phyloP scores from a whole-genome alignment of 1,284 basidiomycete genomes.

The Cryptococcus jaspeensis region DNA sequence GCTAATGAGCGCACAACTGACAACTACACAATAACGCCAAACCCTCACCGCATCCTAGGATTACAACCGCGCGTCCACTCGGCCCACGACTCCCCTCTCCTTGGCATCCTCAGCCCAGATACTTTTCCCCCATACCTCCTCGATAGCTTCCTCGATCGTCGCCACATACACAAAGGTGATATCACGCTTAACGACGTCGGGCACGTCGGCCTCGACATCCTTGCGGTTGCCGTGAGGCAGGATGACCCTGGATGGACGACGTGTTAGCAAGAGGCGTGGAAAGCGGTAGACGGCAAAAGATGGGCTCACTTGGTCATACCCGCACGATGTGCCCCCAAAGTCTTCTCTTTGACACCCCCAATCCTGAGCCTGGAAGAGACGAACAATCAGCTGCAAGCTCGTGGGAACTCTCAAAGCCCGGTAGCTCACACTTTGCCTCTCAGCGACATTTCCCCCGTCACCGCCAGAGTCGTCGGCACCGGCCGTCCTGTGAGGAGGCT shows the following conservation, averaged over 20 bases:
- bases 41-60: no score
- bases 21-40: no score
- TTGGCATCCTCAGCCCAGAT: constrained; percentile 15
- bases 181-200: constrained; percentile 81
- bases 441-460: constrained; percentile 91
- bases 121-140: constrained; percentile 38
- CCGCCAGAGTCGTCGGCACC: constrained; percentile 78
- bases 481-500: constrained; percentile 77
- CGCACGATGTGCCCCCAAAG: constrained; percentile 85
- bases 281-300: constrained; percentile 7
- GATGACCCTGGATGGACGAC: constrained; percentile 54
- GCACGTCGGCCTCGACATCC: constrained; percentile 89
- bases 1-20: no score
- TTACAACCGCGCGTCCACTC: constrained; percentile 27
- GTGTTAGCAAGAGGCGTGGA: no score
- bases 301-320: constrained; percentile 68
- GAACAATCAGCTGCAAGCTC: constrained; percentile 55
- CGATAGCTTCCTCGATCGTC: constrained; percentile 36
- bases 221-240: constrained; percentile 79
- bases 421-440: constrained; percentile 69
- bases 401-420: no score
- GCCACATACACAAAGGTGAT: constrained; percentile 69
- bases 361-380: constrained; percentile 52
- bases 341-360: constrained; percentile 90
- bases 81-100: background rate